Percentiles rank a stretch among this genome's conserved stretches.
phyloP scores from a whole-genome alignment of 108 stramenopile genomes.

The Fistulifera solaris region DNA sequence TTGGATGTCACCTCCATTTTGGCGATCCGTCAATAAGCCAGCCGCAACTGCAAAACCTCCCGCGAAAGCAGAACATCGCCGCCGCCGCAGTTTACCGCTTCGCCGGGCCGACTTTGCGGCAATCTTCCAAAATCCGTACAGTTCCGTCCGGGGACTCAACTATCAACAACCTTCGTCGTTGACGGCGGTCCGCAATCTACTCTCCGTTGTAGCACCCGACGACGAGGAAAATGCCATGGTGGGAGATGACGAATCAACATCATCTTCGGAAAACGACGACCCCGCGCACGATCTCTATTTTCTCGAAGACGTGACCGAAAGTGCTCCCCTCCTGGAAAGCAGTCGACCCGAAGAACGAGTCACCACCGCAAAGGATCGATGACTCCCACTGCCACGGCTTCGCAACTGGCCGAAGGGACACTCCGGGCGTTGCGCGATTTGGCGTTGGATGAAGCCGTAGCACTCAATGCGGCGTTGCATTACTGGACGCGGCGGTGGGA shows the following conservation, averaged over 20 bases:
- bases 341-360: constrained; percentile 1
- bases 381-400: constrained; percentile 30
- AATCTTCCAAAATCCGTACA: constrained; percentile 11
- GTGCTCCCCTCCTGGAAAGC: neutral
- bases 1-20: no score
- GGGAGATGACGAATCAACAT: neutral
- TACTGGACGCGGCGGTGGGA: constrained; percentile 78
- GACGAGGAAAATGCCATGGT: neutral
- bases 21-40: no score
- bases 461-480: constrained; percentile 55
- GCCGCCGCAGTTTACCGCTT: no score
- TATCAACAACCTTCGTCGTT: neutral
- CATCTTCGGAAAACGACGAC: neutral
- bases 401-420: constrained; percentile 73
- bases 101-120: neutral
- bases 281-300: neutral
- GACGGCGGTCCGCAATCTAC: constrained; percentile 15
- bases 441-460: constrained; percentile 69
- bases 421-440: constrained; percentile 75
- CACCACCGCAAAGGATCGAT: neutral
- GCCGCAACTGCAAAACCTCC: no score
- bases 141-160: constrained; percentile 8
- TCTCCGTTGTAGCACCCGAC: constrained; percentile 12
- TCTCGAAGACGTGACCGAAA: neutral
- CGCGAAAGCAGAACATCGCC: no score